Conservation (phyloP, 768 basidiomycete species). For the Xanthoconium stramineum region DNA sequence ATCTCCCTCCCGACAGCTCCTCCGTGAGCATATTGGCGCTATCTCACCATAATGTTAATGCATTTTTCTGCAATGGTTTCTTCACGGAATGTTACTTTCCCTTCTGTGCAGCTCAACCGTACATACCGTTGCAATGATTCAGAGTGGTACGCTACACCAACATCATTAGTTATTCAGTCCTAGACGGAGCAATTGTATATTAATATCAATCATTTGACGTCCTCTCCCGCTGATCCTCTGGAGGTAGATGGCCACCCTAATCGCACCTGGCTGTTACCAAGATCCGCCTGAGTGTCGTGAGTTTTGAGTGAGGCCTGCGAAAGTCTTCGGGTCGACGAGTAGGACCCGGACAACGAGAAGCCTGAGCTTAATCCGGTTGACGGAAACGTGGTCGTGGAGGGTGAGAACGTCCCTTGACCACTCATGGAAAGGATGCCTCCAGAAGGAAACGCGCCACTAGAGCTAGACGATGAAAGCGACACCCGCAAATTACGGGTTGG, state of each 20-base stretch:
- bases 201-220: constrained; percentile 15
- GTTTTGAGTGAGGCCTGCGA: constrained; percentile 4
- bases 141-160: not conserved
- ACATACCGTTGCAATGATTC: not conserved
- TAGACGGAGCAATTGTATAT: not conserved
- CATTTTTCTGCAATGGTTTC: no score
- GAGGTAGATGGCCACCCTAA: constrained; percentile 11
- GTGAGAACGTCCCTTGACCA: constrained; percentile 16
- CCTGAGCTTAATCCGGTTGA: constrained; percentile 9
- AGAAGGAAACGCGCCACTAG: constrained; percentile 16
- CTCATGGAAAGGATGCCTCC: constrained; percentile 10
- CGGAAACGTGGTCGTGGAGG: constrained; percentile 14
- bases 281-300: constrained; percentile 2
- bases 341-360: constrained; percentile 12
- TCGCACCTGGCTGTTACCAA: constrained; percentile 5
- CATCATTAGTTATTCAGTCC: not conserved
- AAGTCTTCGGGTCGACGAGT: constrained; percentile 16
- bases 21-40: no score
- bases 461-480: constrained; percentile 20
- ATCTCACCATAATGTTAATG: no score
- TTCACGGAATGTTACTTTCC: no score
- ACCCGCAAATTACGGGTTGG: constrained; percentile 34
- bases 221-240: constrained; percentile 15
- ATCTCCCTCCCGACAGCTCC: no score
- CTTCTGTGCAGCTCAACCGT: no score